Evolutionary conservation across 1,284 basidiomycete genomes (phyloP), one percentile per base, ranked within the genome.

Genomic region (Puccinia novopanici): DNA sequence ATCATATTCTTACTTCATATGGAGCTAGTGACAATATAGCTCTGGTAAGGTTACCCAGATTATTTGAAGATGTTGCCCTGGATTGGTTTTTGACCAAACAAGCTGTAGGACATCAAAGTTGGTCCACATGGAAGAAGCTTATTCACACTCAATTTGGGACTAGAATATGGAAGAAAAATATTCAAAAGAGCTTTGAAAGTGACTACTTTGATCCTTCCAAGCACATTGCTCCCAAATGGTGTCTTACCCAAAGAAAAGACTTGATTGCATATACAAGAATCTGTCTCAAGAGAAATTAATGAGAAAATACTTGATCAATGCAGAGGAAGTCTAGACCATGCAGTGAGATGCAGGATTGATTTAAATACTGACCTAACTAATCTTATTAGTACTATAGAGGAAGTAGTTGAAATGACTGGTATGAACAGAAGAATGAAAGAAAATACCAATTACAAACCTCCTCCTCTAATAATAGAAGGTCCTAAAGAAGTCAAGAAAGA

Each of bases 61-160:
- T 70, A 17, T 70, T 70, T 52, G 45, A 48, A 27, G 67, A 45
- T 4, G 67, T n/a, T n/a, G n/a, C n/a, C n/a, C n/a, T n/a, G n/a
- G n/a, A n/a, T n/a, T n/a, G n/a, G n/a, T n/a, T n/a, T 70, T n/a
- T 42, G 5, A 50, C 22, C 3, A 70, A 50, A 50, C 4, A 52
- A 50, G 5, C 48, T 2, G 24, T 50, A 12, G 67, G 67, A 4
- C 2, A 17, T 12, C n/a, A 50, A 30, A 3, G 5, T 30, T 70
- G 42, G 67, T 34, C 27, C 1, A 30, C n/a, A 8, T 70, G 67
- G 67, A 70, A 70, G n/a, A 19, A 50, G 4, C 40, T 52, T 12
- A 70, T 70, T 3, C 8, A 27, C 0, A 22, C 19, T 3, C 67
- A 70, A 30, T 70, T 50, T 70, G 67, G 67, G 2, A 70, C 67